Evolutionary conservation across 78 protist species (phyloP).

Genomic region (Paratrimastix pyriformis): DNA sequence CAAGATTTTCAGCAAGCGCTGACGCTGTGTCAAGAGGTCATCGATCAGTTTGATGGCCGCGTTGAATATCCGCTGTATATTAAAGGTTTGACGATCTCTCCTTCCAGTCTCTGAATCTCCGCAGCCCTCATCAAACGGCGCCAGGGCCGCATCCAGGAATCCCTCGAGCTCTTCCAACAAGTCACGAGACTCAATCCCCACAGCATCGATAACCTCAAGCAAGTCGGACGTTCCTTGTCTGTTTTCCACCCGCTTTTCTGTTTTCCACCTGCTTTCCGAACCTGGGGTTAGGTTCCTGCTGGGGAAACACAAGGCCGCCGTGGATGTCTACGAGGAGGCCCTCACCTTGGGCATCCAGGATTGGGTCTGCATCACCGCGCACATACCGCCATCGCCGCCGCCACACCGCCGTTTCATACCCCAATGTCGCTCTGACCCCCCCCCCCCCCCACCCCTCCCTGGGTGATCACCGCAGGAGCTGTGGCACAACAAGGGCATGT

Average conservation of each 20-base stretch:
- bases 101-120: not conserved
- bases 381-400: not conserved
- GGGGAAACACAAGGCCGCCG: constrained; percentile 54
- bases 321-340: constrained; percentile 51
- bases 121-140: constrained; percentile 52
- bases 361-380: constrained; percentile 19
- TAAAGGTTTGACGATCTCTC: constrained; percentile 26
- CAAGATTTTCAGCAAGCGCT: too few relatives aligned
- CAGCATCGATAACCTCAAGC: constrained; percentile 54
- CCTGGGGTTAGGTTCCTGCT: constrained; percentile 31
- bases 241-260: not conserved
- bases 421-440: not conserved
- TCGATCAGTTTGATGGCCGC: constrained; percentile 4
- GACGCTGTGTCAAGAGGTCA: too few relatives aligned
- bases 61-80: constrained; percentile 53
- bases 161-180: constrained; percentile 52
- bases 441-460: not conserved
- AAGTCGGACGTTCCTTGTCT: constrained; percentile 35
- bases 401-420: not conserved
- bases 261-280: not conserved
- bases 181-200: constrained; percentile 47
- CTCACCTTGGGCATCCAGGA: constrained; percentile 14
- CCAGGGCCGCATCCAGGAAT: constrained; percentile 58
- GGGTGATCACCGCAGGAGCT: constrained; percentile 25
- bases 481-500: constrained; percentile 59